Evolutionary conservation across 2,329 filamentous ascomycete genomes (phyloP), one percentile per base, ranked within the genome.

Genomic region (Allantophomopsis lycopodina): DNA sequence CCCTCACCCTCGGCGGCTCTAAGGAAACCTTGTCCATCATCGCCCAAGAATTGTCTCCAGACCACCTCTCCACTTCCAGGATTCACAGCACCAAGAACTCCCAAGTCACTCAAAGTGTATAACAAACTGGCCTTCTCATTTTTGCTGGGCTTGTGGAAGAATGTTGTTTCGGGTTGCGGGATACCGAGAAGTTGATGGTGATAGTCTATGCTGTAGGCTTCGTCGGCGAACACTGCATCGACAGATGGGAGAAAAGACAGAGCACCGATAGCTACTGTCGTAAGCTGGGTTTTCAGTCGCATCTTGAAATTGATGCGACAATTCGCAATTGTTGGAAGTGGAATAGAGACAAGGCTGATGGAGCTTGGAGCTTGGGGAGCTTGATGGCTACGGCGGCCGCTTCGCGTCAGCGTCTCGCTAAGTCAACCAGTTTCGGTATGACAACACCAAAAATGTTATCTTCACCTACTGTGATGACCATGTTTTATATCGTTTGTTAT

Each of bases 201-300:
- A 65, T 87, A 96, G 63, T 98, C 91, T 58, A 93, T 75, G 52
- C 85, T 73, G 64, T 79, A 88, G 49, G 93, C 87, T 60, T 98
- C 89, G 56, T 98, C 91, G 50, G 74, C 70, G 64, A 87, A 94
- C 44, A 96, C 76, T 48, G 87, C 84, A 33, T 47, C 36, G 7
- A 48, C 38, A 5, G 41, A 40, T n/a, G 54, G 51, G 16, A 56
- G 44, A 20, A 55, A 45, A 8, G 50, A 51, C 23, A 57, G 42
- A n/a, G 50, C 44, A 14, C 14, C 21, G 39, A 41, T 35, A 30
- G 37, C 37, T 32, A 55, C 39, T 12, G 42, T 48, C 14, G 57
- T 44, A 18, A 56, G 45, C 37, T 46, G 49, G 32, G 51, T 39
- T 39, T 50, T 49, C 18, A 54, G 47, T 37, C 52, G 50, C 54